phyloP scores from a whole-genome alignment of 371 early-diverging fungal species.

The Lichtheimia ornata region DNA sequence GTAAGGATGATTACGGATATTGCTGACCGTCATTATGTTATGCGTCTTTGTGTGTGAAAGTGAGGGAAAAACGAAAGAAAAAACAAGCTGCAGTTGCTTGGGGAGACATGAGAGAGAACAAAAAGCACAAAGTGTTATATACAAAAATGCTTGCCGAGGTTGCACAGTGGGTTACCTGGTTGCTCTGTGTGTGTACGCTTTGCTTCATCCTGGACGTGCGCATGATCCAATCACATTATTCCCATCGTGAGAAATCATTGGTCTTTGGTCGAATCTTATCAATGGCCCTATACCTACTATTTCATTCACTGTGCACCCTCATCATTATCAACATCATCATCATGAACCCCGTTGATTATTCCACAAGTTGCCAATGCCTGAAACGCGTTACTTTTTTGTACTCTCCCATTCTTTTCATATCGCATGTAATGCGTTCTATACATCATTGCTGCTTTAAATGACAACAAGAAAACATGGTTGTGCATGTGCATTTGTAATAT shows the following conservation, averaged over 20 bases:
- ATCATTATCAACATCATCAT: conserved; percentile 1
- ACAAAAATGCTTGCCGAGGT: conserved; percentile 9
- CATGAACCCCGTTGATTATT: not conserved
- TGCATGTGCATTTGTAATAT: not conserved
- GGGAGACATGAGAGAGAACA: not conserved
- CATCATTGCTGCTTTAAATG: not conserved
- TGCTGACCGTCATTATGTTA: conserved; percentile 3
- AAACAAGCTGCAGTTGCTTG: conserved; percentile 4
- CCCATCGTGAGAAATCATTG: conserved; percentile 22
- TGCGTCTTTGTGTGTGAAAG: conserved; percentile 5
- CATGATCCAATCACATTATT: conserved; percentile 29
- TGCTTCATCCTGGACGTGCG: too few species aligned
- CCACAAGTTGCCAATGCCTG: too few species aligned
- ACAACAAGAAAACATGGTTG: not conserved
- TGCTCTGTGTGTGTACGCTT: not conserved
- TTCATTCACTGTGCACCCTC: not conserved
- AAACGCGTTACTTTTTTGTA: too few species aligned
- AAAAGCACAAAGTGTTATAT: conserved; percentile 4
- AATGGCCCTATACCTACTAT: not conserved
- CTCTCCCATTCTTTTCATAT: not conserved
- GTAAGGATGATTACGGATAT: conserved; percentile 43
- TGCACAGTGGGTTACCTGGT: conserved; percentile 4
- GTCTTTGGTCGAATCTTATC: not conserved
- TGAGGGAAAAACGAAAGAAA: conserved; percentile 9
- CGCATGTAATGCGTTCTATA: not conserved